Evolutionary conservation across 2,329 filamentous ascomycete genomes (phyloP).

Genomic region (Raffaelea ambrosiae): DNA sequence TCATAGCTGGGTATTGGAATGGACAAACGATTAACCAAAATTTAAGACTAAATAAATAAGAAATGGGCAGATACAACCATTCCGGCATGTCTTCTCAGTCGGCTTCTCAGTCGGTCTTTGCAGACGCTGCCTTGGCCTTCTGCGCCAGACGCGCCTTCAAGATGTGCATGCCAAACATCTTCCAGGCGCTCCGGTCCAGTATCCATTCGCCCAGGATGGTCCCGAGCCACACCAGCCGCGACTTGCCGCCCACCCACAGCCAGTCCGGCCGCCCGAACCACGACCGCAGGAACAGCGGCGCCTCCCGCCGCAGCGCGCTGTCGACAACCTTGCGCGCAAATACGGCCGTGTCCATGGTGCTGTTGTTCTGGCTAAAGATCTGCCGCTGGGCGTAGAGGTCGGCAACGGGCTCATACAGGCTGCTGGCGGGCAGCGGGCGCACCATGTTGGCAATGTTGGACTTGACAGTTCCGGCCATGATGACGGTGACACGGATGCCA

Average conservation of each 20-base stretch:
- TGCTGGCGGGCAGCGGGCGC: slow-evolving; percentile 32
- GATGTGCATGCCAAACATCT: slow-evolving; percentile 24
- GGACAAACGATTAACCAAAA: background rate
- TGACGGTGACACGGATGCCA: slow-evolving; percentile 47
- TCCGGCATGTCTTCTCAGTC: no score
- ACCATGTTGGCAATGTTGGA: slow-evolving; percentile 38
- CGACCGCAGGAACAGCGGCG: slow-evolving; percentile 20
- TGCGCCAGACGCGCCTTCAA: slow-evolving; percentile 18
- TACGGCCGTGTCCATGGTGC: slow-evolving; percentile 32
- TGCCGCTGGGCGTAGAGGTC: slow-evolving; percentile 38
- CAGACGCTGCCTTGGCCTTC: background rate
- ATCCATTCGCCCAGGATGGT: slow-evolving; percentile 28
- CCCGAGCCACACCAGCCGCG: slow-evolving; percentile 20
- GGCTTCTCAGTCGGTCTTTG: no score
- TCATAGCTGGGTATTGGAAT: background rate
- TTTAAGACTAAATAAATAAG: no score
- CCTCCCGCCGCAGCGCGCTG: slow-evolving; percentile 29
- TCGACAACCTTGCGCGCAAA: slow-evolving; percentile 35
- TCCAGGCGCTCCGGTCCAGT: slow-evolving; percentile 23
- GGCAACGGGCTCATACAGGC: slow-evolving; percentile 36
- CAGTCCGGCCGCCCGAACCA: slow-evolving; percentile 33
- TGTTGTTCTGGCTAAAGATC: slow-evolving; percentile 38
- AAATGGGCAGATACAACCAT: no score
- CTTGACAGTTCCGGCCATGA: slow-evolving; percentile 44
- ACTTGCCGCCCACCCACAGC: slow-evolving; percentile 30